Evolutionary conservation across 2,329 filamentous ascomycete genomes (phyloP), one percentile per base, ranked within the genome.

Genomic region (Triangularia verruculosa): DNA sequence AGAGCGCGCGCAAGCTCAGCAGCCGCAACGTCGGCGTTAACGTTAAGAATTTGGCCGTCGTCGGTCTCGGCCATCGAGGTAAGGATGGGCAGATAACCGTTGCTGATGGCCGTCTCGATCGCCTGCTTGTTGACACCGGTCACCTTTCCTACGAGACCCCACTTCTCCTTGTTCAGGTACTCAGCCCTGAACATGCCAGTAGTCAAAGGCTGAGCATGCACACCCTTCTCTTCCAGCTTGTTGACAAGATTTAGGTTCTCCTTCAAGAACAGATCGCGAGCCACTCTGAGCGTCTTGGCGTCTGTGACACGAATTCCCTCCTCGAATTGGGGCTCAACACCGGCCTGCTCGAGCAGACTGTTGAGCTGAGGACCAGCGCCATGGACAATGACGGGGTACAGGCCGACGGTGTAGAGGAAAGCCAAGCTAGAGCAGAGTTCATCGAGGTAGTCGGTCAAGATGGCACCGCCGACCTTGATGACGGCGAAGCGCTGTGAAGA

Each of bases 401-500:
- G 85, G 47, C 93, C 93, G 74, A 98, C 92, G 82, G 96, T 91
- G 79, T 96, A 94, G 57, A 98, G 86, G 79, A 98, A 96, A 27
- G 92, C 90, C 64, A 98, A 83, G 57, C 91, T 93, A 61, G 90
- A 89, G 74, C 92, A 96, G 62, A 99, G 86, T 72, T 93, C 93
- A 76, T 97, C 91, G 62, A 98, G 84, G 78, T 97, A 90, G 75
- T 98, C 93, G 65, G 92, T 96, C 72, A 99, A 85, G 73, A 98
- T 97, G 67, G 94, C 95, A 67, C 94, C 95, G 66, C 94, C 95
- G 62, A 98, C 94, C 82, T 99, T 99, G 79, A 99, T 96, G 57
- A 99, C 94, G 70, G 93, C 94, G 77, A 98, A 99, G 75, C 96
- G 93, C 80, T 98, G 93, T 34, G 93, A 96, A 53, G 93, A 95